Base-by-base conservation (phyloP, 2,329 filamentous ascomycete species). In the Aspergillus sclerotialis region DNA sequence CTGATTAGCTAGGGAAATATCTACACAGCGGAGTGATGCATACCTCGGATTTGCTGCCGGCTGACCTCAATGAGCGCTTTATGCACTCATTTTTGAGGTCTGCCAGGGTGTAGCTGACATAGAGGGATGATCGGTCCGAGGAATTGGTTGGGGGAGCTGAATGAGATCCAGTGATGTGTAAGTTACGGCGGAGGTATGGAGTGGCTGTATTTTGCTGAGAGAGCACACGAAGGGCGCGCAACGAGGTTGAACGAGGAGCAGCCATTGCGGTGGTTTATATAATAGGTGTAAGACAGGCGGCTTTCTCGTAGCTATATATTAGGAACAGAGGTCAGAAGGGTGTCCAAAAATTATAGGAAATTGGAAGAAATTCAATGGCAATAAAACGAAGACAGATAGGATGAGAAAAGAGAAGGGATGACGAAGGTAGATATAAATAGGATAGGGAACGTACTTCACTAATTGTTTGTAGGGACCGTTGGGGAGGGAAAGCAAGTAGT, bases 101-200 rank as follows among this genome's bases (percentile, higher is more conserved):
- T 32, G 67, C 60, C 28, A 75, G 56, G 40, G 65, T 70, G 40
- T 67, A 67, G 37, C 72, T 68, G 21, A 69, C 60, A 38, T 73
- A 72, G 36, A 68, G 52, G 27, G 66, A 65, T 12, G 70, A 63
- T 47, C 70, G 70, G 46, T 76, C 73, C 19, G 66, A 53, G 49
- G 69, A 49, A 57, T 65, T 59, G 65, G 61, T 49, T 55, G 65
- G 44, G 61, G 74, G 50, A 40, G 70, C 76, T 32, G 74, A 75
- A 17, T 75, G 66, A 25, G 71, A 70, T 35, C 75, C 75, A 23
- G 76, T 80, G 63, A 79, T 77, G 60, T 75, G 72, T 32, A 80
- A 67, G 37, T 59, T 56, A 45, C 76, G 75, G 46, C 62, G 63
- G 38, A 56, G 42, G 36, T 45, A 39, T 15, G 63, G 53, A 15